These are phyloP conservation scores for Hydnum rufescens DNA, from an alignment of 768 basidiomycete species.

Conservation along the genomic window DNA sequence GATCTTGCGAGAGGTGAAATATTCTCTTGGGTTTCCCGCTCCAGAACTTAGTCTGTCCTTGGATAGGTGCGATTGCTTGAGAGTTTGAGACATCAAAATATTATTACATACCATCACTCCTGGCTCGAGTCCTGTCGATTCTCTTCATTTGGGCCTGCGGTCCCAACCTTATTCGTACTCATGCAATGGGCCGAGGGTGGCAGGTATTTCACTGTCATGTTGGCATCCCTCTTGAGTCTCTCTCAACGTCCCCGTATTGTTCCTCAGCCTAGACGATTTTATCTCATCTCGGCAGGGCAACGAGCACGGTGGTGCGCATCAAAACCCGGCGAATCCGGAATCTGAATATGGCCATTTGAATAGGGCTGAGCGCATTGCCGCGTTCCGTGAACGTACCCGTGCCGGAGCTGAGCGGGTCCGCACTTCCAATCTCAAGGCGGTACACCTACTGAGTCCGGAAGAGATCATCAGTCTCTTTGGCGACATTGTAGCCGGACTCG, in stretches of 20 bases:
- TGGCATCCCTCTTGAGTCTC: not conserved
- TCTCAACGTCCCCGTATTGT: not conserved
- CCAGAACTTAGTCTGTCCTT: conserved; percentile 1
- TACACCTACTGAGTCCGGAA: conserved; percentile 68
- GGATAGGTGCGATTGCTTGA: conserved; percentile 64
- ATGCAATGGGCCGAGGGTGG: conserved; percentile 94
- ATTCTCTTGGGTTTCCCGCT: not conserved
- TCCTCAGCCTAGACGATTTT: conserved; percentile 38
- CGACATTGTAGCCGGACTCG: conserved; percentile 73
- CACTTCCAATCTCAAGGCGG: conserved; percentile 22
- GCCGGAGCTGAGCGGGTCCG: conserved; percentile 10
- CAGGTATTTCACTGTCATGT: conserved; percentile 7
- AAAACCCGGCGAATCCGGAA: conserved; percentile 6
- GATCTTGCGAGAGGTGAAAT: conserved; percentile 51
- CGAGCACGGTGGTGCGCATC: conserved; percentile 11
- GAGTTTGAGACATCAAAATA: conserved; percentile 73
- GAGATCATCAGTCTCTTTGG: conserved; percentile 65
- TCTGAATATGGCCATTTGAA: conserved; percentile 3
- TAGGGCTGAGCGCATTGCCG: conserved; percentile 20
- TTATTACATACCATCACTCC: conserved; percentile 87
- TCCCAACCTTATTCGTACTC: conserved; percentile 71
- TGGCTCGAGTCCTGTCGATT: conserved; percentile 81
- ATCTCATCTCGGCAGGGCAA: conserved; percentile 62
- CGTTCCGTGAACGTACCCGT: conserved; percentile 25
- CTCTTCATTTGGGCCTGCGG: conserved; percentile 70